A percentile compares a stretch with the other conserved stretches of the same genome.
Conservation (phyloP, 805 yeast species). For the Kodamaea nitidulidarum region DNA sequence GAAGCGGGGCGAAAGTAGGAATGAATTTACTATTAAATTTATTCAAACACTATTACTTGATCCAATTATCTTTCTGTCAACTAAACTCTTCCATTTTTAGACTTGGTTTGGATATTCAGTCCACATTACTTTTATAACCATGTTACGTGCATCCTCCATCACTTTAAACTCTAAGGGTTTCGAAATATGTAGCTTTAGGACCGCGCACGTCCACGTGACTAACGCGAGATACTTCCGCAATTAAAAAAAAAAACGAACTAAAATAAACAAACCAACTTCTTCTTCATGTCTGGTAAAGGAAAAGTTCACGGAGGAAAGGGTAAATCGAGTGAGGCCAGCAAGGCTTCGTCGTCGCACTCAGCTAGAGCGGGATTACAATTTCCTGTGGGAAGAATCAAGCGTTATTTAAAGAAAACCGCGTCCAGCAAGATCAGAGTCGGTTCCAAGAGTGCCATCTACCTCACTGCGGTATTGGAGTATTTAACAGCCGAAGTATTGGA, state of each 20-base stretch:
- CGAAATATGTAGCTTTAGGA: background rate
- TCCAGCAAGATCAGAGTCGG: constrained; percentile 83
- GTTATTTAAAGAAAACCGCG: constrained; percentile 88
- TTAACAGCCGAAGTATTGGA: constrained; percentile 31
- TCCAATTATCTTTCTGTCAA: too few relatives aligned
- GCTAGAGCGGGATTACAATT: constrained; percentile 94
- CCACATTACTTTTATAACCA: too few relatives aligned
- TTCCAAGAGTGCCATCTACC: constrained; percentile 67
- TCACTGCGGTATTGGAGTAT: constrained; percentile 29
- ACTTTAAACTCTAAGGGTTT: too few relatives aligned
- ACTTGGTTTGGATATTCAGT: too few relatives aligned
- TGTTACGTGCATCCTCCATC: too few relatives aligned
- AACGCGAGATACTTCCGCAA: constrained; percentile 6
- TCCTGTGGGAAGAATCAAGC: constrained; percentile 98
- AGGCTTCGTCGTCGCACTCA: constrained; percentile 78
- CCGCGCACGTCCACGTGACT: constrained; percentile 5
- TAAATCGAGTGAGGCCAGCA: constrained; percentile 71
- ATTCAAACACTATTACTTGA: too few relatives aligned
- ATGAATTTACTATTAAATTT: too few relatives aligned
- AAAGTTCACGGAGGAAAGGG: constrained; percentile 97
- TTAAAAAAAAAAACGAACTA: constrained; percentile 5
- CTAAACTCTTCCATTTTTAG: too few relatives aligned
- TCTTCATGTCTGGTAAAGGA: constrained; percentile 74
- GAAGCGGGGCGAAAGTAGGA: too few relatives aligned
- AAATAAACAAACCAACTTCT: constrained; percentile 6